phyloP scores from a whole-genome alignment of 192 early-diverging fungal genomes.

The Coemansia sp. region DNA sequence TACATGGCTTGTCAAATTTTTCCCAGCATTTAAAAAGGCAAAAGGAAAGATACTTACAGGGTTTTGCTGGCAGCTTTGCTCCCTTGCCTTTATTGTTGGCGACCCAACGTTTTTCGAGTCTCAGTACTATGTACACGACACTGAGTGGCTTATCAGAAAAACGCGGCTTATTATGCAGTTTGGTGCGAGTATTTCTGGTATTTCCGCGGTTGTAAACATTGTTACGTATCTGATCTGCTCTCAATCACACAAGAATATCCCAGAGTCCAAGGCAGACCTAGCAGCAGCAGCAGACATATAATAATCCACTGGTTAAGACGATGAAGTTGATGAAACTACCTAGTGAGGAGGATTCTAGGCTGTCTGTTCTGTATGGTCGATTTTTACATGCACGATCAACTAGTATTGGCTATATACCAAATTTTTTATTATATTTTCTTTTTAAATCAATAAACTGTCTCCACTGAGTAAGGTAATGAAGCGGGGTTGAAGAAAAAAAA shows the following conservation, averaged over 20 bases:
- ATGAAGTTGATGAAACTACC: too few relatives aligned
- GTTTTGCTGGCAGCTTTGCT: neutral
- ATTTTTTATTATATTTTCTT: neutral
- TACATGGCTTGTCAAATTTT: neutral
- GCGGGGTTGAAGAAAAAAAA: neutral
- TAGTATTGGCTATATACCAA: too few relatives aligned
- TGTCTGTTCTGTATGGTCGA: neutral
- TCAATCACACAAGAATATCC: too few relatives aligned
- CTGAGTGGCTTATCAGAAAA: too few relatives aligned
- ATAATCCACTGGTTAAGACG: too few relatives aligned
- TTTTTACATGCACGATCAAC: neutral
- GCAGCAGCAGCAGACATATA: too few relatives aligned
- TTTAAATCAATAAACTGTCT: neutral
- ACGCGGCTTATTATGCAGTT: too few relatives aligned
- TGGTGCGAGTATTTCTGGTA: too few relatives aligned
- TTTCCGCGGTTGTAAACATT: too few relatives aligned
- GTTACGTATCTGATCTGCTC: too few relatives aligned
- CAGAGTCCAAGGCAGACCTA: too few relatives aligned
- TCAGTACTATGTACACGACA: neutral
- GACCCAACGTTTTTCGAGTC: neutral
- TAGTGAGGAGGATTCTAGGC: neutral
- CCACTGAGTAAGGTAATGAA: neutral
- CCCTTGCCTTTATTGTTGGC: neutral
- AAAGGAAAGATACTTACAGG: neutral
- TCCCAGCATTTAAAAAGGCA: neutral